phyloP scores from a whole-genome alignment of 169 alveolate species.

The Cyclospora cayetanensis region DNA sequence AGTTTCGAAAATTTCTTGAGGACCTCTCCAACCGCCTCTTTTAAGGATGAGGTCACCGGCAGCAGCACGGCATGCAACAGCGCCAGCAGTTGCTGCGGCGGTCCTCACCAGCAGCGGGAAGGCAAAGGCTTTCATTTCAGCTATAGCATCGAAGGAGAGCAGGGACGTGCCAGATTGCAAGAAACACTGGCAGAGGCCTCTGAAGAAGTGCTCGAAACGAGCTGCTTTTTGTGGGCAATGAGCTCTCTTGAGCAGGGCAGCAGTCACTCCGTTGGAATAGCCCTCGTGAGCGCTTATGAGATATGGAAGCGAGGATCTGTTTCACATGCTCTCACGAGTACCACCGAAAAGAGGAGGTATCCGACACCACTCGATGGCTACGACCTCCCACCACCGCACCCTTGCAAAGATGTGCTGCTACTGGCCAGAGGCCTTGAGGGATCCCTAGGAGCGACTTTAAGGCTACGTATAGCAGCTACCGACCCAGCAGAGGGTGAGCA shows the following conservation, averaged over 20 bases:
- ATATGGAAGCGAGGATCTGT: background rate
- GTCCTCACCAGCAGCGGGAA: background rate
- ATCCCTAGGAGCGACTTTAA: background rate
- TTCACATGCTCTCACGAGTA: too few species aligned
- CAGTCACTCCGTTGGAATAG: conserved; percentile 43
- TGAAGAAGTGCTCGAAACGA: background rate
- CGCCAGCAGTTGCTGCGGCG: conserved; percentile 26
- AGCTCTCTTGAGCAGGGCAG: conserved; percentile 51
- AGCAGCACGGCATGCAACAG: background rate
- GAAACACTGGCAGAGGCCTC: background rate
- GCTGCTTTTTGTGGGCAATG: conserved; percentile 47
- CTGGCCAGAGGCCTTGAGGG: conserved; percentile 30
- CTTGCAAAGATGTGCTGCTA: background rate
- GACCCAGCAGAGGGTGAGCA: conserved; percentile 24
- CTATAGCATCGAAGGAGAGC: too few species aligned
- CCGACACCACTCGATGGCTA: too few species aligned
- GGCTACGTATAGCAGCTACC: background rate
- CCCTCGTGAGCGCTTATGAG: conserved; percentile 16
- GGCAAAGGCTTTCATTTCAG: too few species aligned
- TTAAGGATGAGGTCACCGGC: background rate
- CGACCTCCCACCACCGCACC: background rate
- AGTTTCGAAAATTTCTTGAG: background rate
- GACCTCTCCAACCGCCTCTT: background rate
- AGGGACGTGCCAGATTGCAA: background rate
- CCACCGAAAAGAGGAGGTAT: too few species aligned